Evolutionary conservation across 371 early-diverging fungal genomes (phyloP).

Genomic region (Batkoa obscura): DNA sequence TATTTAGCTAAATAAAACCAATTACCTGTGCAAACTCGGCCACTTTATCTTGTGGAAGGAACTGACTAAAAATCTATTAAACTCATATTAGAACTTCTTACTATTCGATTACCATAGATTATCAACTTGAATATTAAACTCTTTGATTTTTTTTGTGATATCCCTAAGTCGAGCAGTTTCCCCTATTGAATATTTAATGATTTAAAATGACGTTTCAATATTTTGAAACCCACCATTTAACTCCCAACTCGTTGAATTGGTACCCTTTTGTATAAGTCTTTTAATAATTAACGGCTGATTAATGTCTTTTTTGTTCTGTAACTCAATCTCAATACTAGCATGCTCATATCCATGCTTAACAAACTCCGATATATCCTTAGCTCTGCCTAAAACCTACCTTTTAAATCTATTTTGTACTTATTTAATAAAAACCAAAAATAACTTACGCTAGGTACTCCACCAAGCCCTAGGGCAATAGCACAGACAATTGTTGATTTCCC

Average conservation of each 20-base stretch:
- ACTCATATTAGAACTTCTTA: neutral
- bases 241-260: conserved; percentile 52
- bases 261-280: conserved; percentile 40
- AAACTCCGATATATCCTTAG: conserved; percentile 74
- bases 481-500: conserved; percentile 97
- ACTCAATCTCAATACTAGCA: conserved; percentile 59
- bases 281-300: conserved; percentile 28
- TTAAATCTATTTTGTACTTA: neutral
- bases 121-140: conserved; percentile 79
- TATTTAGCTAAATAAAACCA: neutral
- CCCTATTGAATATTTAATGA: conserved; percentile 15
- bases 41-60: conserved; percentile 89
- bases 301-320: conserved; percentile 18
- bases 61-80: conserved; percentile 38
- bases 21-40: conserved; percentile 70
- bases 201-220: neutral
- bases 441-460: conserved; percentile 58
- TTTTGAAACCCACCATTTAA: conserved; percentile 39
- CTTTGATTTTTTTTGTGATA: conserved; percentile 29
- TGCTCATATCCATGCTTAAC: conserved; percentile 73
- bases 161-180: conserved; percentile 31
- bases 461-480: conserved; percentile 92
- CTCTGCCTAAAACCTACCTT: conserved; percentile 51
- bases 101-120: conserved; percentile 66
- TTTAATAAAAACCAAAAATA: neutral